Evolutionary conservation across 257 asterid species (phyloP).

Genomic region (Petunia axillaris): DNA sequence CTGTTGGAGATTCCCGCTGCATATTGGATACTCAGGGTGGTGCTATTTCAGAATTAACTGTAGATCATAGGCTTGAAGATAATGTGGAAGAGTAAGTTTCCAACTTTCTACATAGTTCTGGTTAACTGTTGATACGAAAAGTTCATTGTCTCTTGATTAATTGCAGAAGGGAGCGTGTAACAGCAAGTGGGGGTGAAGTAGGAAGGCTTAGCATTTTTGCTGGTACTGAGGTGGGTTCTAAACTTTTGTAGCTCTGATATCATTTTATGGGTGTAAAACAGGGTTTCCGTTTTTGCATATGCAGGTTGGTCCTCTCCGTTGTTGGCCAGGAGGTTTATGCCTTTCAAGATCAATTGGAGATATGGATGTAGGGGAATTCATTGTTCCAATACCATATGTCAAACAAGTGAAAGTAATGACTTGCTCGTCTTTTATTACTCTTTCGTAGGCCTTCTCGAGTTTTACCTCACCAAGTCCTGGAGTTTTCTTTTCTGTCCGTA

Average conservation of each 20-base stretch:
- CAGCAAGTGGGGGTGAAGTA: conserved; percentile 90
- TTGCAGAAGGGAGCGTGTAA: conserved; percentile 84
- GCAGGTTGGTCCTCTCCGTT: conserved; percentile 77
- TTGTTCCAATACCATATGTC: conserved; percentile 76
- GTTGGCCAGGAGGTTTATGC: conserved; percentile 89
- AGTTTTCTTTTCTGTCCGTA: neutral
- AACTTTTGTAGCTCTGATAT: neutral
- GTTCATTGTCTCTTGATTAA: conserved; percentile 17
- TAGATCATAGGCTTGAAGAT: conserved; percentile 91
- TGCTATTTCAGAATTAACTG: conserved; percentile 65
- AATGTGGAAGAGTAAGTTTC: conserved; percentile 73
- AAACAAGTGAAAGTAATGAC: conserved; percentile 73
- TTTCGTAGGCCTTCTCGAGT: neutral
- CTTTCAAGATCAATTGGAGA: conserved; percentile 85
- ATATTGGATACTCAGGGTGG: conserved; percentile 77
- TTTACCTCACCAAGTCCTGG: conserved; percentile 1
- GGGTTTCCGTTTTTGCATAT: conserved; percentile 5
- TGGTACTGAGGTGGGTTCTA: conserved; percentile 64
- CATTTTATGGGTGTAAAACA: neutral
- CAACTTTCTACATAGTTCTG: neutral
- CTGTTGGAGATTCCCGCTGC: conserved; percentile 94
- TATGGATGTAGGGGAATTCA: conserved; percentile 81
- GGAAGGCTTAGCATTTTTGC: conserved; percentile 73
- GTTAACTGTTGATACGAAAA: neutral
- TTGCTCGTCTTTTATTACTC: neutral